A percentile compares a stretch with the other conserved stretches of the same genome.
These are phyloP conservation scores for Aureobasidium sp. DNA, from an alignment of 2,329 filamentous ascomycete genomes.

Conservation along the genomic window DNA sequence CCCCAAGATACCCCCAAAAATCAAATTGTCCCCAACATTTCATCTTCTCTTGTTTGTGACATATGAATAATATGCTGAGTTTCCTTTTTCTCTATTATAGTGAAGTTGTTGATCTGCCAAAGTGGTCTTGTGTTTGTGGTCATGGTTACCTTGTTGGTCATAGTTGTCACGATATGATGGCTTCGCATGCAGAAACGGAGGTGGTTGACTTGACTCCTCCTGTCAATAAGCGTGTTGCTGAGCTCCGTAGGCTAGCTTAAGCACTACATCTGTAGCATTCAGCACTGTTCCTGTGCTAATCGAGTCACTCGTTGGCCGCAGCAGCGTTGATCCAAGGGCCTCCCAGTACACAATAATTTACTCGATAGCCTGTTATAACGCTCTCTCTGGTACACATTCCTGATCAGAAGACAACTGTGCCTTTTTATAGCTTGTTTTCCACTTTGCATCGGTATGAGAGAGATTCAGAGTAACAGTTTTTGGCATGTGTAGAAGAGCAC, in stretches of 20 bases:
- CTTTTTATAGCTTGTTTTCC: too few relatives aligned
- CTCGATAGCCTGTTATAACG: too few relatives aligned
- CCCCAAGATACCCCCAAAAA: neutral
- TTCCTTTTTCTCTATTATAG: neutral
- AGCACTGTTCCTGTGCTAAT: neutral
- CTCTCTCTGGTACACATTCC: too few relatives aligned
- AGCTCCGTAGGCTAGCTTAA: neutral
- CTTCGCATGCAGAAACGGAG: neutral
- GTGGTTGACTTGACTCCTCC: neutral
- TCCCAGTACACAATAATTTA: too few relatives aligned
- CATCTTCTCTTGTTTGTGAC: neutral
- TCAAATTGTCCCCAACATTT: neutral
- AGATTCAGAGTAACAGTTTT: too few relatives aligned
- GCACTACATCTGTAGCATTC: too few relatives aligned
- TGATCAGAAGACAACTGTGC: too few relatives aligned
- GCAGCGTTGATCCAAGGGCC: neutral
- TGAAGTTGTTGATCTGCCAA: neutral
- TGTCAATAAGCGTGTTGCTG: neutral
- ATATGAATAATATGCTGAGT: neutral
- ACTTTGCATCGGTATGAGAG: too few relatives aligned
- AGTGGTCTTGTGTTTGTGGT: conserved; percentile 25
- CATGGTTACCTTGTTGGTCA: conserved; percentile 17
- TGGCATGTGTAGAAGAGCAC: too few relatives aligned
- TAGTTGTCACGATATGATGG: conserved; percentile 15
- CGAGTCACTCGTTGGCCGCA: neutral